Percentiles rank a stretch among this genome's conserved stretches.
Evolutionary conservation across 1,284 basidiomycete species (phyloP).

Genomic region (Heterobasidion irregulare): DNA sequence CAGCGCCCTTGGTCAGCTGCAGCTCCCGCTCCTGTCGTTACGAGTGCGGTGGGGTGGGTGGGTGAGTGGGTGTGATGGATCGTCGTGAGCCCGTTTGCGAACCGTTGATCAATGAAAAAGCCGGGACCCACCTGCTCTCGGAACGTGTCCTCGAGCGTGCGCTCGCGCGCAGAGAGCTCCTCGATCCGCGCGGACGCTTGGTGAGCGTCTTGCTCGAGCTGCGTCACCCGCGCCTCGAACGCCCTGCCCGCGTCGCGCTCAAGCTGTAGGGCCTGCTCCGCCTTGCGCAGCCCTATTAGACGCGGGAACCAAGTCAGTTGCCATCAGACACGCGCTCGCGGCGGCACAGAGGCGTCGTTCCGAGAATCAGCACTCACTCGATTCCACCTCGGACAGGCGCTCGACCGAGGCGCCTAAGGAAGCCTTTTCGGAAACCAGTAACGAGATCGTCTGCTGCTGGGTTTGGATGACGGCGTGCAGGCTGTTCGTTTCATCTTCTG

Average conservation of each 20-base stretch:
- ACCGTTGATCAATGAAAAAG: not conserved
- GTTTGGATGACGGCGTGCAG: conserved; percentile 32
- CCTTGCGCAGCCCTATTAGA: conserved; percentile 39
- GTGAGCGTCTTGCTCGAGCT: conserved; percentile 29
- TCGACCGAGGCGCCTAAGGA: conserved; percentile 46
- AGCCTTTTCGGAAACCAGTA: conserved; percentile 65
- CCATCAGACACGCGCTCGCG: not conserved
- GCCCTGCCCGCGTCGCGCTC: conserved; percentile 31
- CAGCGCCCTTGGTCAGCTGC: conserved; percentile 44
- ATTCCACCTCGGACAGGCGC: conserved; percentile 25
- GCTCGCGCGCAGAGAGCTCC: conserved; percentile 40
- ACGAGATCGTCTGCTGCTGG: conserved; percentile 55
- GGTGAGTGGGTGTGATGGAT: too few relatives aligned
- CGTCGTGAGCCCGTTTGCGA: too few relatives aligned
- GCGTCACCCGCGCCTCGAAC: conserved; percentile 33
- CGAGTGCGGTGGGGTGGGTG: too few relatives aligned
- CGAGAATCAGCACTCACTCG: conserved; percentile 18
- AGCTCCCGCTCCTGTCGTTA: conserved; percentile 55
- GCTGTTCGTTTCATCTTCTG: conserved; percentile 15
- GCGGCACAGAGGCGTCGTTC: not conserved
- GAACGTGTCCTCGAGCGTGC: conserved; percentile 44
- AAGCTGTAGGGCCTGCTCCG: conserved; percentile 31
- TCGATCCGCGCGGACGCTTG: conserved; percentile 25
- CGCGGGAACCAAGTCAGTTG: not conserved
- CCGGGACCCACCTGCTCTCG: conserved; percentile 48